These are phyloP conservation scores for Pleurotus citrinopileatus DNA, from an alignment of 768 basidiomycete genomes.

Conservation along the genomic window DNA sequence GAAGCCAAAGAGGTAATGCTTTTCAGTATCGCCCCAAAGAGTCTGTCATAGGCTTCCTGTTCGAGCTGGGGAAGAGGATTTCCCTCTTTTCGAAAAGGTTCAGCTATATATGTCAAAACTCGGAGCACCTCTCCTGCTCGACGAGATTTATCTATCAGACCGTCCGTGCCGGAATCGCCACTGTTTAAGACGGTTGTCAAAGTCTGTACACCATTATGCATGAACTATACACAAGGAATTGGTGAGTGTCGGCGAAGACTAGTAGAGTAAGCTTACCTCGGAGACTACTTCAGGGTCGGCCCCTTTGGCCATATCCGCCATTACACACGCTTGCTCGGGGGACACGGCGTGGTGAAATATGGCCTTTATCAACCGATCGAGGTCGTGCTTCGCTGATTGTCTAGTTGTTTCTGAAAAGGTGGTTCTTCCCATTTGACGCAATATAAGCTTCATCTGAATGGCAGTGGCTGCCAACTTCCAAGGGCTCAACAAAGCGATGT, in stretches of 20 bases:
- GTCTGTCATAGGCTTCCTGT: slow-evolving; percentile 50
- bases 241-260: background rate
- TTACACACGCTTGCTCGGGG: slow-evolving; percentile 77
- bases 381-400: slow-evolving; percentile 52
- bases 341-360: slow-evolving; percentile 74
- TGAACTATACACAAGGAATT: slow-evolving; percentile 44
- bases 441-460: slow-evolving; percentile 72
- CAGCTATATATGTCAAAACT: slow-evolving; percentile 64
- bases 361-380: slow-evolving; percentile 64
- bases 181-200: slow-evolving; percentile 53
- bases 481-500: slow-evolving; percentile 68
- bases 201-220: slow-evolving; percentile 70
- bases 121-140: slow-evolving; percentile 68
- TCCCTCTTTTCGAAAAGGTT: slow-evolving; percentile 52
- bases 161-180: slow-evolving; percentile 22
- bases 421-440: slow-evolving; percentile 71
- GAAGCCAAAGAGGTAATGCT: background rate
- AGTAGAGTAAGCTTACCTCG: slow-evolving; percentile 44
- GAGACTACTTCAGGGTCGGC: slow-evolving; percentile 63
- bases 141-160: slow-evolving; percentile 38
- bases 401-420: slow-evolving; percentile 56
- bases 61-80: slow-evolving; percentile 49
- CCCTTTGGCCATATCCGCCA: slow-evolving; percentile 78
- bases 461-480: slow-evolving; percentile 84
- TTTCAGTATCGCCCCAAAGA: slow-evolving; percentile 42